A percentile compares a stretch with the other conserved stretches of the same genome.
phyloP scores from a whole-genome alignment of 2,329 filamentous ascomycete genomes.

The Aureobasidium leucospermi region DNA sequence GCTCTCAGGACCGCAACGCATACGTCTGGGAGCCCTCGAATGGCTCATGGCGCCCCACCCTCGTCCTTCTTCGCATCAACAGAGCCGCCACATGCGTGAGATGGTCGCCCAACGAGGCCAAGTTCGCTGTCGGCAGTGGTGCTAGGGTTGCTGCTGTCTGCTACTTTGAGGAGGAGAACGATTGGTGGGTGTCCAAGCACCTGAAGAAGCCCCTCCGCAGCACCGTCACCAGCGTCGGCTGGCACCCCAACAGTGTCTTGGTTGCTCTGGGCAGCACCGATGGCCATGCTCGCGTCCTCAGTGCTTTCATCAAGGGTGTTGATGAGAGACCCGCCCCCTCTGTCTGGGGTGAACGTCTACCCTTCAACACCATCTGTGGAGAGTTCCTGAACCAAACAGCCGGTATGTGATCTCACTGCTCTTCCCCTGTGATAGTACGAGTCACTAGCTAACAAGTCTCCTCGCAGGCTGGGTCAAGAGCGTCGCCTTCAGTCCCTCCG shows the following conservation, averaged over 20 bases:
- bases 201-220: slow-evolving; percentile 98
- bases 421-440: background rate
- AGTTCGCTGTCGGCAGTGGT: slow-evolving; percentile 95
- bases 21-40: slow-evolving; percentile 85
- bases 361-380: slow-evolving; percentile 97
- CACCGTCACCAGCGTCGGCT: slow-evolving; percentile 88
- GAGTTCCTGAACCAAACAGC: slow-evolving; percentile 95
- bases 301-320: slow-evolving; percentile 90
- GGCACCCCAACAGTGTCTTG: slow-evolving; percentile 96
- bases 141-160: slow-evolving; percentile 93
- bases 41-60: slow-evolving; percentile 93
- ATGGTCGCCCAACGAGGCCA: slow-evolving; percentile 93
- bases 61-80: slow-evolving; percentile 95
- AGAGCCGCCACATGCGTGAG: slow-evolving; percentile 92
- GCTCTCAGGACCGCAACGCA: slow-evolving; percentile 96
- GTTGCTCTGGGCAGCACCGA: slow-evolving; percentile 95
- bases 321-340: slow-evolving; percentile 78
- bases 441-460: background rate
- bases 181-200: slow-evolving; percentile 99
- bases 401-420: background rate
- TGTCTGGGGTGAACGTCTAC: slow-evolving; percentile 89
- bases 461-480: slow-evolving; percentile 78
- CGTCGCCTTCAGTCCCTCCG: slow-evolving; percentile 85
- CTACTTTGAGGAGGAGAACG: slow-evolving; percentile 98
- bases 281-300: slow-evolving; percentile 90